These are phyloP conservation scores for Brettanomyces bruxellensis DNA, from an alignment of 805 yeast genomes.

Conservation along the genomic window DNA sequence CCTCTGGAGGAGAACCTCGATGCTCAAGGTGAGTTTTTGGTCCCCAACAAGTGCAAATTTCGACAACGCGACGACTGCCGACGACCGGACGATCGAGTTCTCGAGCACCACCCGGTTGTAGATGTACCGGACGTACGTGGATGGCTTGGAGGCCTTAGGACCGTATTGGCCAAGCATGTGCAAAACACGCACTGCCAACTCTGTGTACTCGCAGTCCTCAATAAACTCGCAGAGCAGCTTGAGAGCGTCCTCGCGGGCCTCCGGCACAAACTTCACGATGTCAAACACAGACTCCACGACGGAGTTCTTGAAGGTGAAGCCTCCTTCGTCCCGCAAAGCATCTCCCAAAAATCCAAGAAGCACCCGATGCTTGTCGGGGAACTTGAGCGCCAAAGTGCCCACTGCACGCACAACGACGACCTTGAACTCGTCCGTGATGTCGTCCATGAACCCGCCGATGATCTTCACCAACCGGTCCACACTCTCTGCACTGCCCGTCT, in stretches of 20 bases:
- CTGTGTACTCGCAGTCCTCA: slow-evolving; percentile 96
- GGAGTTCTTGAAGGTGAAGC: slow-evolving; percentile 72
- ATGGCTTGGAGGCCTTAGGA: slow-evolving; percentile 77
- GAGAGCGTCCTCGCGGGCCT: slow-evolving; percentile 72
- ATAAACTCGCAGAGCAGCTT: slow-evolving; percentile 92
- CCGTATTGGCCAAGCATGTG: slow-evolving; percentile 93
- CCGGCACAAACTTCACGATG: slow-evolving; percentile 78
- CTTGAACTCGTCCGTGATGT: slow-evolving; percentile 92
- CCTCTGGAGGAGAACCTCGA: slow-evolving; percentile 67
- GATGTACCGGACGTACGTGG: slow-evolving; percentile 88
- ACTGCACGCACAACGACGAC: slow-evolving; percentile 92
- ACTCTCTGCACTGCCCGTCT: slow-evolving; percentile 84
- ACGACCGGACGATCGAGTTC: slow-evolving; percentile 89
- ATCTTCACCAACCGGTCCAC: slow-evolving; percentile 86
- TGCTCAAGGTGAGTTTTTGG: slow-evolving; percentile 53
- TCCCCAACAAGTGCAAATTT: slow-evolving; percentile 82
- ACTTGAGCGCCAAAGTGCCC: slow-evolving; percentile 82
- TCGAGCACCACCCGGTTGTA: slow-evolving; percentile 95
- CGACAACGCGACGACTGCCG: slow-evolving; percentile 88
- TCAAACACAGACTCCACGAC: slow-evolving; percentile 92
- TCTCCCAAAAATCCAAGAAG: slow-evolving; percentile 78
- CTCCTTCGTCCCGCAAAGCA: slow-evolving; percentile 85
- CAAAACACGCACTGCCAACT: slow-evolving; percentile 84
- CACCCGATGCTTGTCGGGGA: slow-evolving; percentile 82
- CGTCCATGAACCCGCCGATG: slow-evolving; percentile 82